Evolutionary conservation across 345 rosid species (phyloP), one percentile per base, ranked within the genome.

Genomic region (Eutrema yunnanense): DNA sequence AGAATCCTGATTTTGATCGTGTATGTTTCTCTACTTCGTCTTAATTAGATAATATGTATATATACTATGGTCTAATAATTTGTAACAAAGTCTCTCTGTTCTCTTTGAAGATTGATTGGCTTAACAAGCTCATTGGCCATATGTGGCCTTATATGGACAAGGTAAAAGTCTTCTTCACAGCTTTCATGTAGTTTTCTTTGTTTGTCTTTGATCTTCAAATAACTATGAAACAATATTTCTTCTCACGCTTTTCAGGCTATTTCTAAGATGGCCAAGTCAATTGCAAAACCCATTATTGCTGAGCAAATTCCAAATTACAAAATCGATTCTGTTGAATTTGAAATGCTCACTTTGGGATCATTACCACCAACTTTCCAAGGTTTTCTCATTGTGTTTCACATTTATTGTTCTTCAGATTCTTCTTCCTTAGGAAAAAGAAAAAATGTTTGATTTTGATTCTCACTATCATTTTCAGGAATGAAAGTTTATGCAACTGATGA

Each of bases 81-180:
- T 41, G 12, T 46, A 37, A 78, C 38, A 30, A 36, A 7, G 50
- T 55, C 46, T 66, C 12, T 53, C 19, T 6, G 51, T 67, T 67
- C 14, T 67, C 5, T 66, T 57, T 83, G 57, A 77, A 95, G 99
- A 76, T 92, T 87, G 98, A 92, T 72, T 90, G 97, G 99, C 87
- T 95, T 46, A 95, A 95, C 84, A 85, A 84, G 81, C 83, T 95
- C 76, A 37, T 92, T 42, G 86, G 80, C 62, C 38, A 72, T 49
- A 87, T 95, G 97, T 95, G 99, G 99, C 98, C 99, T 49, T 95
- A 88, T 60, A 72, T 95, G 29, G 90, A 95, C 77, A 90, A 80
- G 83, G 98, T 90, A 81, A 62, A 62, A 40, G 8, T 59, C 66
- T 57, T 46, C 14, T 43, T 44, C 51, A n/a, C 40, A 43, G 52